phyloP scores from a whole-genome alignment of 768 basidiomycete species.

The Lactarius hengduanensis region DNA sequence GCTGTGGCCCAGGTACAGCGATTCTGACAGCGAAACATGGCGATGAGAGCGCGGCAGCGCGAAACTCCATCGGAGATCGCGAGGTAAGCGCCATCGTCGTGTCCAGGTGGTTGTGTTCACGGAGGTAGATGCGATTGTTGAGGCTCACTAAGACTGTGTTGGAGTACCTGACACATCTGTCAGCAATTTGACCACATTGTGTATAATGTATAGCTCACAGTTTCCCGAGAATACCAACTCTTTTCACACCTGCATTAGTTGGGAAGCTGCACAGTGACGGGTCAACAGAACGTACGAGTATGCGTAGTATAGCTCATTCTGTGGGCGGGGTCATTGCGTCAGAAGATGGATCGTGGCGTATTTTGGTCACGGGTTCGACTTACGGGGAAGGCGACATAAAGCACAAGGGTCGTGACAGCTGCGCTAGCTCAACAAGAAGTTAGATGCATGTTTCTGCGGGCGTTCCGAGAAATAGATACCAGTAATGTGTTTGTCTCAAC shows the following conservation, averaged over 20 bases:
- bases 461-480: too few species aligned
- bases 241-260: not conserved
- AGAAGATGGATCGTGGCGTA: not conserved
- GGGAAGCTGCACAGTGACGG: not conserved
- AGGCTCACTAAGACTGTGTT: not conserved
- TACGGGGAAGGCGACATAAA: not conserved
- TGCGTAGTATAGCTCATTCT: not conserved
- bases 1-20: not conserved
- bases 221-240: not conserved
- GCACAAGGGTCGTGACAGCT: too few species aligned
- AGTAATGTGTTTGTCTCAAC: too few species aligned
- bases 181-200: not conserved
- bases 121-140: not conserved
- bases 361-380: not conserved
- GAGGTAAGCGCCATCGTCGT: not conserved
- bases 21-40: not conserved
- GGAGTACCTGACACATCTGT: not conserved
- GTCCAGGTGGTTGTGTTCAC: not conserved
- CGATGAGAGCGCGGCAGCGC: not conserved
- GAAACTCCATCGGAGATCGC: not conserved
- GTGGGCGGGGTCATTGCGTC: not conserved
- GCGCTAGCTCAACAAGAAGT: too few species aligned
- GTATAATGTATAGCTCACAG: not conserved
- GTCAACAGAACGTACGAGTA: not conserved
- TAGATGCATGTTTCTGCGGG: too few species aligned